Base-by-base conservation (phyloP, 768 basidiomycete genomes). In the Termitomyces sp. region DNA sequence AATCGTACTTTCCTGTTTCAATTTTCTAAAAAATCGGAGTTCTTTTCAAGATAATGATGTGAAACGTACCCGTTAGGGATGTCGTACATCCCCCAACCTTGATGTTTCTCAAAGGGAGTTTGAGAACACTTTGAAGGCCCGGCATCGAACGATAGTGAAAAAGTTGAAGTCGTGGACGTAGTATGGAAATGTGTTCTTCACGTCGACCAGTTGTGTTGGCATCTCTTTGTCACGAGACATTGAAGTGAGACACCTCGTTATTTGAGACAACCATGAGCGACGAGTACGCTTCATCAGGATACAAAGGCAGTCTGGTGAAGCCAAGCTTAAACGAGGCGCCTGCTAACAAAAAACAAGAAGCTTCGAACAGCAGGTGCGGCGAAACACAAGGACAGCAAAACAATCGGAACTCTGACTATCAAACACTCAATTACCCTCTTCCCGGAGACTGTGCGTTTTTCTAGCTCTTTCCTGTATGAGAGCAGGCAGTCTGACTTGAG, bases 201-300 rank as follows among this genome's bases (percentile, higher is more conserved):
- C 35, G 10, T 12, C 35, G 35, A 36, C 10, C 7, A 8, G 14
- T 16, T 38, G 16, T 40, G n/a, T 36, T 36, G n/a, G 35, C n/a
- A 36, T 26, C 36, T 10, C 14, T 16, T 16, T 26, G 36, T 58
- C 50, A 58, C 53, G 52, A 46, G 52, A 41, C 28, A 40, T 13
- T 10, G 18, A n/a, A 41, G 18, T 50, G 38, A 52, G n/a, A 47
- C 35, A n/a, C 23, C 51, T 38, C 32, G 5, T 12, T 13, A 50
- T 14, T n/a, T 28, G 20, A 50, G 55, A 49, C 58, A 35, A 5
- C 35, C 53, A 64, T 64, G 64, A 64, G 64, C 61, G 64, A 64
- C 61, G 61, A 64, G 57, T 62, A 64, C 61, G 58, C 64, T 55
- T 51, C 55, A 28, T 38, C 61, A 32, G 61, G 64, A 9, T 64